phyloP scores from a whole-genome alignment of 2,329 filamentous ascomycete genomes.

The Knoxdaviesia capensis region DNA sequence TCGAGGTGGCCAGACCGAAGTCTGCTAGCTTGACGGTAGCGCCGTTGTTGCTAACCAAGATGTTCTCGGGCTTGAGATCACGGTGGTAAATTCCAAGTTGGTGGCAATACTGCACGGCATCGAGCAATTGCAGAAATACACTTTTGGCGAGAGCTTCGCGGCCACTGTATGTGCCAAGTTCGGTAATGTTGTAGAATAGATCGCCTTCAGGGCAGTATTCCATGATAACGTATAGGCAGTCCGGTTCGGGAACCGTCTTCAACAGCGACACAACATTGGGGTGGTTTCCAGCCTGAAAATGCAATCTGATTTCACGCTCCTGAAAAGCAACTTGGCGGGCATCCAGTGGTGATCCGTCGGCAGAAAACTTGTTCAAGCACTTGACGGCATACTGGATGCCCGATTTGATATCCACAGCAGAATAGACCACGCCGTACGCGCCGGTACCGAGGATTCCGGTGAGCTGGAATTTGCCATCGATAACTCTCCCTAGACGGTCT shows the following conservation, averaged over 20 bases:
- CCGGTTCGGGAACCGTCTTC: conserved; percentile 77
- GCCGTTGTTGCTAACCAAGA: conserved; percentile 75
- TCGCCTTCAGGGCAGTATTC: conserved; percentile 97
- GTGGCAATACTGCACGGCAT: conserved; percentile 93
- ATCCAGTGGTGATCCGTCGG: conserved; percentile 52
- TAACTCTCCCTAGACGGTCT: conserved; percentile 65
- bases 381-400: conserved; percentile 83
- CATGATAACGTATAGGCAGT: conserved; percentile 90
- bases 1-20: conserved; percentile 83
- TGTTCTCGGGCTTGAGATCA: conserved; percentile 96
- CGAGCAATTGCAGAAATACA: conserved; percentile 85
- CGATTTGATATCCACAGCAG: conserved; percentile 65
- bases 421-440: conserved; percentile 92
- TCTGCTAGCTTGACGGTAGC: conserved; percentile 89
- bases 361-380: conserved; percentile 79
- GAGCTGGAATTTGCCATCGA: conserved; percentile 68
- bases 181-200: conserved; percentile 92
- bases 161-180: conserved; percentile 79
- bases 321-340: conserved; percentile 76
- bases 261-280: conserved; percentile 84
- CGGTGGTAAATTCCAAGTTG: conserved; percentile 85
- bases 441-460: conserved; percentile 76
- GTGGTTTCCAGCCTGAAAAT: conserved; percentile 75
- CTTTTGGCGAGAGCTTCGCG: conserved; percentile 75
- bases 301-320: conserved; percentile 77